phyloP scores from a whole-genome alignment of 495 filamentous ascomycete species.

The Aspergillus taichungensis region DNA sequence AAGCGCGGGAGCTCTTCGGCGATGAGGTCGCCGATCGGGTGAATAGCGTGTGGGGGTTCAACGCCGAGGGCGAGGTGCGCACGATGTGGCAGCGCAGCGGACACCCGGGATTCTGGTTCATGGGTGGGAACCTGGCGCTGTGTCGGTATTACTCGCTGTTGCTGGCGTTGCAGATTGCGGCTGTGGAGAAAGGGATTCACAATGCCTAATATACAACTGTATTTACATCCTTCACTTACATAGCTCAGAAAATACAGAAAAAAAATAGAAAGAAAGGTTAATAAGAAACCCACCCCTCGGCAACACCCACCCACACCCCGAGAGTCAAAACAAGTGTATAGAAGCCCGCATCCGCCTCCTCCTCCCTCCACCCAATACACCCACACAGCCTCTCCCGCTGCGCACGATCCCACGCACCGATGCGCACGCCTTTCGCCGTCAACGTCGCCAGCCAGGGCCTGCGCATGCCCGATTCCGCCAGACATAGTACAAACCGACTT shows the following conservation, averaged over 20 bases:
- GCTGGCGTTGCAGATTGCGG: conserved; percentile 72
- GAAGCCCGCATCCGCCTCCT: conserved; percentile 16
- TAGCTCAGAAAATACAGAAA: not conserved
- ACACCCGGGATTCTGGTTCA: conserved; percentile 75
- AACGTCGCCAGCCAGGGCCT: conserved; percentile 13
- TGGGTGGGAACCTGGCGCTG: conserved; percentile 71
- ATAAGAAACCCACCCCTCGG: conserved; percentile 22
- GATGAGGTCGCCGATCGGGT: conserved; percentile 58
- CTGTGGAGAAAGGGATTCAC: conserved; percentile 44
- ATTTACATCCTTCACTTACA: no score
- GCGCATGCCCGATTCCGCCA: conserved; percentile 3
- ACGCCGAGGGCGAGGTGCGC: conserved; percentile 66
- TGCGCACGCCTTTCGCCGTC: conserved; percentile 8
- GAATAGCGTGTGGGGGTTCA: conserved; percentile 67
- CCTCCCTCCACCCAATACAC: conserved; percentile 4
- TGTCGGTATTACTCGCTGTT: conserved; percentile 63
- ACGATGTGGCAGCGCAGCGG: conserved; percentile 64
- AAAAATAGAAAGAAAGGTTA: not conserved
- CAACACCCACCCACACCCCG: conserved; percentile 26
- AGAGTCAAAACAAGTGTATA: conserved; percentile 28
- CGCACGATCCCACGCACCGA: conserved; percentile 11
- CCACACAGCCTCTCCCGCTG: not conserved
- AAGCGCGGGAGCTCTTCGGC: conserved; percentile 54
- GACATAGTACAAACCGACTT: conserved; percentile 6
- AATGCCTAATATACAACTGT: no score